phyloP scores from a whole-genome alignment of 129 eudicot genomes.

The Lactuca saligna region DNA sequence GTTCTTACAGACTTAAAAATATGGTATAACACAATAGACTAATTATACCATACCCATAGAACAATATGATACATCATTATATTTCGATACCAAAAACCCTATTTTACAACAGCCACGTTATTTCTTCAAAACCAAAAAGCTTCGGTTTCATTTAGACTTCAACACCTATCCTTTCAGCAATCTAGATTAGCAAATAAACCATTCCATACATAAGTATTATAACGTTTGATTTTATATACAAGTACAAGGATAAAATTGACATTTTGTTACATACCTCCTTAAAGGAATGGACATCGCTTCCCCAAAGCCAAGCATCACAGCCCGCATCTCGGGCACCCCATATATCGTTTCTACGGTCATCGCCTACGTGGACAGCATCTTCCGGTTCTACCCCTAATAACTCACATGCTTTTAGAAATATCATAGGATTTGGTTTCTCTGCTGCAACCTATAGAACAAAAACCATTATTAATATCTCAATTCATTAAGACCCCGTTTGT shows the following conservation, averaged over 20 bases:
- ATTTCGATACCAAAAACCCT: constrained; percentile 21
- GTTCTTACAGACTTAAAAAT: background rate
- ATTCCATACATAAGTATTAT: background rate
- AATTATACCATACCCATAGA: constrained; percentile 23
- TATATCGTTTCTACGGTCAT: constrained; percentile 90
- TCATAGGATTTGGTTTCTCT: constrained; percentile 95
- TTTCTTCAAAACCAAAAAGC: constrained; percentile 20
- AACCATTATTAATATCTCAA: background rate
- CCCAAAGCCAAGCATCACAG: constrained; percentile 99
- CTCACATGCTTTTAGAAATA: constrained; percentile 96
- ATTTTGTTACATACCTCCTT: constrained; percentile 60
- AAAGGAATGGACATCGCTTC: constrained; percentile 91
- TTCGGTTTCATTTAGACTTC: constrained; percentile 45
- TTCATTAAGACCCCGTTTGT: too few relatives aligned
- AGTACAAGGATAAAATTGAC: background rate
- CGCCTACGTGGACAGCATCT: constrained; percentile 99
- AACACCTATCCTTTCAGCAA: constrained; percentile 90
- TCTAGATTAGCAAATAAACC: constrained; percentile 42
- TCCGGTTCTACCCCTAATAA: constrained; percentile 83
- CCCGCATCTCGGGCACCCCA: constrained; percentile 99
- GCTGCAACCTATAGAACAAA: constrained; percentile 75
- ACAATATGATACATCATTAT: constrained; percentile 17
- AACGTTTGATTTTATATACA: background rate
- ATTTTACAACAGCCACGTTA: constrained; percentile 17
- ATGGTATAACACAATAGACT: constrained; percentile 1